Evolutionary conservation across 2,329 filamentous ascomycete genomes (phyloP).

Genomic region (Exophiala oligosperma): DNA sequence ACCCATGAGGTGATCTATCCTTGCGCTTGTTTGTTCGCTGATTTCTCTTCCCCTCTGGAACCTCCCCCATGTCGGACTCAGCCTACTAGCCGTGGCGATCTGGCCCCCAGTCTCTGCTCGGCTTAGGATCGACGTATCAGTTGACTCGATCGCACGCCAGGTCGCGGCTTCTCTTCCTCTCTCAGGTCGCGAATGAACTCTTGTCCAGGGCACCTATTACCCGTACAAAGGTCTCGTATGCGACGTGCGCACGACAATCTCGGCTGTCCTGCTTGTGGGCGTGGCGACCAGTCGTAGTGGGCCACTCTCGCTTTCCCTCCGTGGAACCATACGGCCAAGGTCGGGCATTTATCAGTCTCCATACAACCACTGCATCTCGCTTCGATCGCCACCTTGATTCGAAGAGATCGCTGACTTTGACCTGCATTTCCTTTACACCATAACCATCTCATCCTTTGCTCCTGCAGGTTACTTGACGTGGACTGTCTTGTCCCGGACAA

Average conservation of each 20-base stretch:
- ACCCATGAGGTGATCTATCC: slow-evolving; percentile 5
- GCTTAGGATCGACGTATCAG: slow-evolving; percentile 22
- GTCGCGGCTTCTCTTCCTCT: slow-evolving; percentile 8
- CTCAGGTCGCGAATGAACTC: slow-evolving; percentile 9
- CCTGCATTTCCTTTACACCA: background rate
- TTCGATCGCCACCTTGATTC: slow-evolving; percentile 18
- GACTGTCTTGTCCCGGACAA: slow-evolving; percentile 4
- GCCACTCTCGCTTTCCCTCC: slow-evolving; percentile 15
- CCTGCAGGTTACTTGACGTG: background rate
- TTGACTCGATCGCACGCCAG: slow-evolving; percentile 10
- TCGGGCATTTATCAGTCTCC: slow-evolving; percentile 19
- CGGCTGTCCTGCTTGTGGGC: slow-evolving; percentile 18
- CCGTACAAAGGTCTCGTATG: slow-evolving; percentile 6
- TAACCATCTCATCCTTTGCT: slow-evolving; percentile 3
- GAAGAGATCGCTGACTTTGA: slow-evolving; percentile 1
- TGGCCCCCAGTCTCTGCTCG: slow-evolving; percentile 14
- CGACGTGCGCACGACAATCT: slow-evolving; percentile 17
- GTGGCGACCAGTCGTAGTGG: slow-evolving; percentile 21
- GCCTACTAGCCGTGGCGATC: slow-evolving; percentile 18
- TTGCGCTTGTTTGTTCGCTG: slow-evolving; percentile 1
- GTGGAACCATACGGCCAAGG: slow-evolving; percentile 18
- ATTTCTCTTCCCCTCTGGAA: background rate
- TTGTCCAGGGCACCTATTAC: slow-evolving; percentile 4
- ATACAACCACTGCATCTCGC: slow-evolving; percentile 18
- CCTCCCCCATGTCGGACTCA: slow-evolving; percentile 1